These are phyloP conservation scores for Ophiognomonia clavigignenti-juglandacearum DNA, from an alignment of 2,329 filamentous ascomycete genomes.

Conservation along the genomic window DNA sequence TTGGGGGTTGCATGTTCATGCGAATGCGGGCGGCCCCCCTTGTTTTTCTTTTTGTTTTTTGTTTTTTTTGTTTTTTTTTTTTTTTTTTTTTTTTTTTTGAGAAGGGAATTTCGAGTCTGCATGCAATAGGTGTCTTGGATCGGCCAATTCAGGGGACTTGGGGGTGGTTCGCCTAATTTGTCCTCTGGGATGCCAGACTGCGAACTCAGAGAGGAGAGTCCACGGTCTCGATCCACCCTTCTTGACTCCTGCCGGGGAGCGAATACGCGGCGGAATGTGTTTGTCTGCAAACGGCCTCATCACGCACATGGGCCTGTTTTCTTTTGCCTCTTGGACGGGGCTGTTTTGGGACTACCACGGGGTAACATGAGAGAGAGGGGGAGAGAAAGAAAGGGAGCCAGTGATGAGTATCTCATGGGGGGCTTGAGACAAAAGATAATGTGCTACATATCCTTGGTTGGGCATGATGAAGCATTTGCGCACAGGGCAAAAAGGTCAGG, in stretches of 20 bases:
- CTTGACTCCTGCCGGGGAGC: background rate
- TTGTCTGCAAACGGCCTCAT: background rate
- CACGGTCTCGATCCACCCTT: background rate
- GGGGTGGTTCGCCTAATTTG: background rate
- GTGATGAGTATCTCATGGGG: no score
- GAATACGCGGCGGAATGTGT: background rate
- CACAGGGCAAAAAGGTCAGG: no score
- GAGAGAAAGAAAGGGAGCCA: background rate
- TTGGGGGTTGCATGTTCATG: no score
- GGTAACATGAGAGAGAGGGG: background rate
- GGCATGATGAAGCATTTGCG: no score
- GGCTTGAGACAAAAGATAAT: no score
- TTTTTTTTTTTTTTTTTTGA: background rate
- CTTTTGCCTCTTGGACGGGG: no score
- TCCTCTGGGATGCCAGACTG: background rate
- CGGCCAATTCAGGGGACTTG: background rate
- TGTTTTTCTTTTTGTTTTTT: background rate
- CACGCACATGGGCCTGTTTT: background rate
- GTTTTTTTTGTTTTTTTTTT: conserved; percentile 5
- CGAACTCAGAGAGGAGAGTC: background rate
- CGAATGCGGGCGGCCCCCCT: background rate
- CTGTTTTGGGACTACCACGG: background rate
- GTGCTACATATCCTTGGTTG: no score
- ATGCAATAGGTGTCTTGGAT: background rate
- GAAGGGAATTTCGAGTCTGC: background rate